Evolutionary conservation across 805 yeast genomes (phyloP), one percentile per base, ranked within the genome.

Genomic region (Pichia gijzeniarum): DNA sequence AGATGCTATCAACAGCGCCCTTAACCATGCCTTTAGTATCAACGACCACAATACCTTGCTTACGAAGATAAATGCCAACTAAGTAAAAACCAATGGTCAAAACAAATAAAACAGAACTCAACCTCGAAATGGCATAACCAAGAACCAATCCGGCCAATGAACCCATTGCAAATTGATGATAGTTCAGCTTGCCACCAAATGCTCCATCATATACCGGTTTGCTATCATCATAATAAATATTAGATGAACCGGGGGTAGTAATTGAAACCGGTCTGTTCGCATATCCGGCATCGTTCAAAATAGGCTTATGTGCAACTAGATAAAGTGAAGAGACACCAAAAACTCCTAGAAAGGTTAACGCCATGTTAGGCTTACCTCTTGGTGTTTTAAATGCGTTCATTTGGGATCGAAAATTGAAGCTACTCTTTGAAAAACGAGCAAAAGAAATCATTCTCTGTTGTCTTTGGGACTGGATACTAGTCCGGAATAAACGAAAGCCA

Each of bases 81-180:
- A 73, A 49, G 41, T 72, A 69, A 32, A 69, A 56, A 2, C 78
- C 66, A n/a, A 78, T 64, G 1, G 79, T 58, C 35, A 76, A 54
- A 25, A 74, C 67, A 35, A 78, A 78, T 30, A 82, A 64, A 25
- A 77, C 68, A 17, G 76, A 67, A 47, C 79, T 71, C 47, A 82
- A 64, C 55, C 79, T 79, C 17, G 87, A 86, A n/a, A 74, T 70
- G 28, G 80, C 63, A 19, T 77, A 66, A 1, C 88, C 88, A 42
- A 74, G 52, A 31, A 76, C 67, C 46, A 80, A 64, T 0, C 88
- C 87, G 7, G 77, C 66, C 56, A 81, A 66, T 1, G 84, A 77
- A 5, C 88, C 88, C 47, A 79, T 62, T 14, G 85, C 72, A 54
- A 82, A 64, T 54, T 82, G 83, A 53, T 74, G 73, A 56, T 81